Base-by-base conservation (phyloP, 108 stramenopile genomes). In the Poteriospumella lacustris region DNA sequence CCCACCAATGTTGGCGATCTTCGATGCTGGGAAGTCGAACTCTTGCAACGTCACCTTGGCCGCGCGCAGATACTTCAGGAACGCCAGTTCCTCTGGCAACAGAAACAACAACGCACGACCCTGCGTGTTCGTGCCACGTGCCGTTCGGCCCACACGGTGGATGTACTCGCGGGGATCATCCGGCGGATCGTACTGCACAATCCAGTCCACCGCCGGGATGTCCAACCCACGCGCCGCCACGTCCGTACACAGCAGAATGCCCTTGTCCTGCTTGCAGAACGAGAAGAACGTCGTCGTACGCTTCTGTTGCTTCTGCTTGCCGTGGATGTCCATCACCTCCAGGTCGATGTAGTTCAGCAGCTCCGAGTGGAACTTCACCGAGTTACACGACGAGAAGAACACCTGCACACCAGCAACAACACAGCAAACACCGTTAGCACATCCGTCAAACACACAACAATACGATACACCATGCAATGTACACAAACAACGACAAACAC, bases 111-210 rank as follows among this genome's bases (percentile, higher is more conserved):
- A 84, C 2, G 99, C 99, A 36, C 94, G 85, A 31, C 98, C 98
- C 38, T 89, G 88, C 34, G 94, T 95, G 15, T 84, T 90, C 1
- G 93, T 89, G 39, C 97, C 97, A 31, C 96, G 89, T 39, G 94
- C 97, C 15, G 96, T 96, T 38, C 87, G 58, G 5, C 85, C 85
- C 43, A 85, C 85, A 0, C 84, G 60, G 85, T 94, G 93, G 70
- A 99, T 96, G 88, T 99, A 98, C 83, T 98, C 97, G 76, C 90
- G 89, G 0, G 97, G 95, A 87, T 99, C 96, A 83, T 97, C 97
- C 9, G 99, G 99, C 1, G 99, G 97, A 86, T 99, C 99, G 79
- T 93, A 98, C 86, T 99, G 99, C 9, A 89, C 75, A 76, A 99
- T 98, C 97, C 97, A 99, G 86, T 99, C 96, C 2, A 98, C 97